Conservation (phyloP, 2,329 filamentous ascomycete species). For the Ceratocystis cacaofunesta region DNA sequence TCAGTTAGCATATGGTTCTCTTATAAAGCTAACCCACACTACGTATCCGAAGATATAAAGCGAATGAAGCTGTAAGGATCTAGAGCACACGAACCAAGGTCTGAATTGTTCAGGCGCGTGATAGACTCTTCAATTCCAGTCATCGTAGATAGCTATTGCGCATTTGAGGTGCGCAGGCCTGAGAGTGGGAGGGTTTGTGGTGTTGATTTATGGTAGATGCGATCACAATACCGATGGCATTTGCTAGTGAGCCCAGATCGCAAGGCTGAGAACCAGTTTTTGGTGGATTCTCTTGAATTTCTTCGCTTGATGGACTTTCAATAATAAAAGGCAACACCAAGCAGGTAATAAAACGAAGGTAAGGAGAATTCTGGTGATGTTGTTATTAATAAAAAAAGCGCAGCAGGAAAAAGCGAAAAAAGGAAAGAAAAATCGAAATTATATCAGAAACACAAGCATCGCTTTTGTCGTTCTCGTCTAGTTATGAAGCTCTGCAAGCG, state of each 20-base stretch:
- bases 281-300: background rate
- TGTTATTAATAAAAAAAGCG: background rate
- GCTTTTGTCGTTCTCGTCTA: background rate
- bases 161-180: slow-evolving; percentile 9
- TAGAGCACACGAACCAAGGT: slow-evolving; percentile 34
- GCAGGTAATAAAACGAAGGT: background rate
- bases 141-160: slow-evolving; percentile 14
- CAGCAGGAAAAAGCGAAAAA: background rate
- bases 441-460: background rate
- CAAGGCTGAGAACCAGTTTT: background rate
- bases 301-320: background rate
- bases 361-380: background rate
- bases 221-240: background rate
- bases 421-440: background rate
- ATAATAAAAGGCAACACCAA: background rate
- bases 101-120: slow-evolving; percentile 41
- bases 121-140: slow-evolving; percentile 47
- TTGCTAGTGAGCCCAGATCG: background rate
- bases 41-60: background rate
- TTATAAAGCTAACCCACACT: background rate
- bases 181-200: background rate
- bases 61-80: background rate
- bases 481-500: background rate
- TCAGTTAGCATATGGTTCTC: background rate
- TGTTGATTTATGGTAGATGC: background rate